Conservation (phyloP, 257 asterid genomes). For the Solanum rostratum region DNA sequence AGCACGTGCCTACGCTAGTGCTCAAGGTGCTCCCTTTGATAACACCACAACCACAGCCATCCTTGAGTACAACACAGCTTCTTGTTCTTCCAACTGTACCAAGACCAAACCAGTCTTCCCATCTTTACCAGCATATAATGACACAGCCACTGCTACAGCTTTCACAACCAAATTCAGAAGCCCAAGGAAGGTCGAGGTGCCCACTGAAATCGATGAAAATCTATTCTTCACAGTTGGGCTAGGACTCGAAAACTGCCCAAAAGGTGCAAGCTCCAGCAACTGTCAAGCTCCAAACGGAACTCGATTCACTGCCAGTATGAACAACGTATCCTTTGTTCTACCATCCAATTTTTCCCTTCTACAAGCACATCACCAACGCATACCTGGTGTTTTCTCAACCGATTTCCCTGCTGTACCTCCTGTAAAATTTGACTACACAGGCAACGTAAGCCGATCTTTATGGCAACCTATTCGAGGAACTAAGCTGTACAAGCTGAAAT, state of each 20-base stretch:
- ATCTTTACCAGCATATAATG: constrained; percentile 61
- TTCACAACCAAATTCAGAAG: constrained; percentile 69
- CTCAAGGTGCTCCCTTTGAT: constrained; percentile 72
- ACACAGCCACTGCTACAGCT: constrained; percentile 65
- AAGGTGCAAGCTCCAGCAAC: constrained; percentile 23
- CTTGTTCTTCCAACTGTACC: constrained; percentile 34
- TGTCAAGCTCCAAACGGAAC: constrained; percentile 94
- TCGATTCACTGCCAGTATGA: constrained; percentile 83
- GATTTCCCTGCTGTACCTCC: constrained; percentile 74
- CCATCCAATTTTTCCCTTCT: constrained; percentile 67
- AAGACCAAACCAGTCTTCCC: constrained; percentile 34
- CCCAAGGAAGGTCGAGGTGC: constrained; percentile 41
- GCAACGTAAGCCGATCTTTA: constrained; percentile 61
- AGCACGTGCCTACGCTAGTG: constrained; percentile 81
- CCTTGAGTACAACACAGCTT: constrained; percentile 46
- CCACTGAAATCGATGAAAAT: constrained; percentile 57
- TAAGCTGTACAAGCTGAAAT: constrained; percentile 47
- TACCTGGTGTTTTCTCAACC: constrained; percentile 70
- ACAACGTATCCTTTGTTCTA: constrained; percentile 70
- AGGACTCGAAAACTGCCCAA: constrained; percentile 62
- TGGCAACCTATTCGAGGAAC: constrained; percentile 71
- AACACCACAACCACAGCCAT: constrained; percentile 93
- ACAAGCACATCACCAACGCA: constrained; percentile 63
- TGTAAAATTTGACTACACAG: constrained; percentile 59
- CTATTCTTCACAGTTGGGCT: constrained; percentile 69